phyloP scores from a whole-genome alignment of 2,329 filamentous ascomycete species.

The Fusarium metavorans region DNA sequence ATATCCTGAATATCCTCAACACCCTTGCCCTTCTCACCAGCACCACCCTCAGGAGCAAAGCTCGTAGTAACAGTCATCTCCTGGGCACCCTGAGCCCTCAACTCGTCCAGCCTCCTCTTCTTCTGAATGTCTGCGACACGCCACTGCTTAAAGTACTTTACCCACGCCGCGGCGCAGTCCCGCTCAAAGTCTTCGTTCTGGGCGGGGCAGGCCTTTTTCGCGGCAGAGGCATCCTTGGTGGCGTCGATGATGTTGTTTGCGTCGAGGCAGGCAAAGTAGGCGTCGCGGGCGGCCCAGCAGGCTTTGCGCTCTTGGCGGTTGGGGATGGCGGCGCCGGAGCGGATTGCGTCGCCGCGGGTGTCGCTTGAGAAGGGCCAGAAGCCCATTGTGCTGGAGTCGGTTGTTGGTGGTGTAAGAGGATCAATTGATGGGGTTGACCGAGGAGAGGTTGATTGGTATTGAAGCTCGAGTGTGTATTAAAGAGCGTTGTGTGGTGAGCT shows the following conservation, averaged over 20 bases:
- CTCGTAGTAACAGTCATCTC: slow-evolving; percentile 62
- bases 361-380: slow-evolving; percentile 59
- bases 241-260: slow-evolving; percentile 82
- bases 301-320: slow-evolving; percentile 82
- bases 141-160: slow-evolving; percentile 98
- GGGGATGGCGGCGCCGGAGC: slow-evolving; percentile 77
- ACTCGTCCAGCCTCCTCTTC: slow-evolving; percentile 79
- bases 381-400: slow-evolving; percentile 55
- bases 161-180: slow-evolving; percentile 92
- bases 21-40: slow-evolving; percentile 46
- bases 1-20: slow-evolving; percentile 55
- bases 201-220: slow-evolving; percentile 54
- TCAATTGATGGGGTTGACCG: slow-evolving; percentile 4
- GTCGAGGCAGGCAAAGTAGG: slow-evolving; percentile 90
- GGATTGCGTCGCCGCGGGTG: slow-evolving; percentile 65
- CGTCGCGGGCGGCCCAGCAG: slow-evolving; percentile 92
- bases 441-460: not conserved
- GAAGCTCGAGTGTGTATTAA: not conserved
- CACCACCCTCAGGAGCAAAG: slow-evolving; percentile 52
- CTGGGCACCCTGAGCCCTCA: slow-evolving; percentile 79
- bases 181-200: slow-evolving; percentile 75
- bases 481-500: not conserved
- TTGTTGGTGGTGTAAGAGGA: not conserved
- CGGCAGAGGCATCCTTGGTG: slow-evolving; percentile 56
- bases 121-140: slow-evolving; percentile 93